Evolutionary conservation across 2,329 filamentous ascomycete genomes (phyloP).

Genomic region (Microcyclospora pomicola): DNA sequence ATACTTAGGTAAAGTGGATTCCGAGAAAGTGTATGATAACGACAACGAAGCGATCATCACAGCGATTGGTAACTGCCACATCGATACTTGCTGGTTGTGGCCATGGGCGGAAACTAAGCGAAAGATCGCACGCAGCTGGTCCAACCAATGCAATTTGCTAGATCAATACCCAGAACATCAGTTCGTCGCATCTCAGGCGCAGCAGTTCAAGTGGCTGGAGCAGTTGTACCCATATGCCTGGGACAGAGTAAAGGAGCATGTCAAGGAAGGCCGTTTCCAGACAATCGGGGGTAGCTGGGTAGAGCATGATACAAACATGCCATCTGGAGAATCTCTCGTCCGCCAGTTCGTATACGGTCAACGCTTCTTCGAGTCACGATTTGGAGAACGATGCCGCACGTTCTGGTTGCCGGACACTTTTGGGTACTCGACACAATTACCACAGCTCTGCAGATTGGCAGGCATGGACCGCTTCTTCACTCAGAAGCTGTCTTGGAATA

Average conservation of each 20-base stretch:
- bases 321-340: slow-evolving; percentile 84
- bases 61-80: slow-evolving; percentile 91
- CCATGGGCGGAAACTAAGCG: slow-evolving; percentile 95
- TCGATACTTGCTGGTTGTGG: slow-evolving; percentile 98
- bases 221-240: slow-evolving; percentile 76
- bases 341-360: slow-evolving; percentile 94
- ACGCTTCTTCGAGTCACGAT: slow-evolving; percentile 83
- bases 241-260: slow-evolving; percentile 79
- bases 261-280: slow-evolving; percentile 81
- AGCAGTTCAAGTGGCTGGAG: slow-evolving; percentile 97
- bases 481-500: slow-evolving; percentile 98
- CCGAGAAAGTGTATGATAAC: slow-evolving; percentile 58
- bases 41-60: slow-evolving; percentile 65
- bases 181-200: slow-evolving; percentile 85
- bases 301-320: slow-evolving; percentile 96
- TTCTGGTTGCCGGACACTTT: slow-evolving; percentile 99
- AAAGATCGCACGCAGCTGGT: slow-evolving; percentile 92
- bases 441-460: slow-evolving; percentile 83
- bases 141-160: slow-evolving; percentile 89
- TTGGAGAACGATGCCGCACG: slow-evolving; percentile 74
- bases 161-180: slow-evolving; percentile 88
- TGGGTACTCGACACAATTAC: slow-evolving; percentile 88
- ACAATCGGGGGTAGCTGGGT: slow-evolving; percentile 98
- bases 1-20: slow-evolving; percentile 74
- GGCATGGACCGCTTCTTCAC: slow-evolving; percentile 96